Base-by-base conservation (phyloP, 192 early-diverging fungal species). In the Funneliformis mosseae region DNA sequence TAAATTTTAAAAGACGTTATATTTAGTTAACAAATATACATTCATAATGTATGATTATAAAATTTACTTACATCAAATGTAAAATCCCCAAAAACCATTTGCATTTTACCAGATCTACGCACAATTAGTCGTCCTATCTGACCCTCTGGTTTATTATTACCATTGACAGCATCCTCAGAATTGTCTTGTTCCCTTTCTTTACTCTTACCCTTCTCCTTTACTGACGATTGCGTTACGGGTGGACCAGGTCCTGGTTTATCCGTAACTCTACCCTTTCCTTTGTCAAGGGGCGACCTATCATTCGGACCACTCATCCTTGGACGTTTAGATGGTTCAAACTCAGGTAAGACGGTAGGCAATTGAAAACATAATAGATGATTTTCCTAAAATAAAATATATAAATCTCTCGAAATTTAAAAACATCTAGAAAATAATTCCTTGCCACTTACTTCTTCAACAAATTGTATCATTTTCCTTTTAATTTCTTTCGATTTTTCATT, bases 341-440 rank as follows among this genome's bases (percentile, higher is more conserved):
- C 45, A 28, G 71, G 71, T 27, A 73, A 45, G 23, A 48, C 27
- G 11, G 45, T 48, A 28, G 71, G 71, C 18, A 73, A 73, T 12
- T 73, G 71, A 23, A 73, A 48, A 46, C 71, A 73, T 27, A 73
- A 73, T 16, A 73, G 43, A 41, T 73, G 71, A 21, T 50, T 45
- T 14, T 73, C 45, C 71, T 73, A 73, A 73, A 50, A 41, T 10
- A 41, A 45, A 33, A 45, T 10, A 39, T 5, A 48, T 14, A 70
- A 12, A 67, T 67, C 10, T 67, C 10, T 41, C 18, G 42, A 42
- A 5, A 28, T 1, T 38, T 69, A 9, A 39, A 41, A 41, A 41
- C 7, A n/a, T 41, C 9, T 42, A 42, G 6, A 42, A 41, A n/a
- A 45, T 43, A 70, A 70, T 43, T 3, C 2, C 16, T 16, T 43